These are phyloP conservation scores for Cantharellus cinnabarinus DNA, from an alignment of 768 basidiomycete species.

Conservation along the genomic window DNA sequence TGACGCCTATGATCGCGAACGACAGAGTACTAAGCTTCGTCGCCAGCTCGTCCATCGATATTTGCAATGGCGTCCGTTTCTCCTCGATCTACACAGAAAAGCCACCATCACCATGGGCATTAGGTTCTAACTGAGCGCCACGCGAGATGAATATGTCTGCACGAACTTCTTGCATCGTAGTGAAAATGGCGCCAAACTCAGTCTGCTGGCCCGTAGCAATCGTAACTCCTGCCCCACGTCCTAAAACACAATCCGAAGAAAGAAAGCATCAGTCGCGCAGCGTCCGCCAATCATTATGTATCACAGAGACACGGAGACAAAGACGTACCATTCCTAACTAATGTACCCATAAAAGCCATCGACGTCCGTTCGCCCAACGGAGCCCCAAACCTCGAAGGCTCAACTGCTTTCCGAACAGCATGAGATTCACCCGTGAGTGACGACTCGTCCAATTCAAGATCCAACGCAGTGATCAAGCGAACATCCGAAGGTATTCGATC, in stretches of 20 bases:
- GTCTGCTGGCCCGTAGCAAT: conserved; percentile 71
- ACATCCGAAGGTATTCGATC: conserved; percentile 91
- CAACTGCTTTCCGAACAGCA: conserved; percentile 45
- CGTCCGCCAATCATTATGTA: neutral
- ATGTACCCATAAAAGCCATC: conserved; percentile 88
- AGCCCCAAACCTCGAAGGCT: conserved; percentile 30
- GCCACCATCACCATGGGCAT: neutral
- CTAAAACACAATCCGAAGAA: conserved; percentile 18
- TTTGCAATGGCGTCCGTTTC: conserved; percentile 76
- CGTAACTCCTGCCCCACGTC: conserved; percentile 68
- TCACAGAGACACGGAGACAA: neutral
- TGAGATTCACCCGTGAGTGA: conserved; percentile 87
- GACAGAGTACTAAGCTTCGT: conserved; percentile 77
- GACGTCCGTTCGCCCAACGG: conserved; percentile 70
- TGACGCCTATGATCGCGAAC: conserved; percentile 86
- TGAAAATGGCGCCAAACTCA: conserved; percentile 91
- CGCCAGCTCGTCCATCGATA: conserved; percentile 92
- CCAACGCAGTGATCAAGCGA: conserved; percentile 57
- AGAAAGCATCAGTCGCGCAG: neutral
- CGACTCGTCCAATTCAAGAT: conserved; percentile 88
- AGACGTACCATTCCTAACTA: conserved; percentile 63
- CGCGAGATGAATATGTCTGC: neutral
- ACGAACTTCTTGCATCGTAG: conserved; percentile 90
- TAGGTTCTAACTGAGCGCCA: neutral
- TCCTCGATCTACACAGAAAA: conserved; percentile 39